Conservation (phyloP, 1,284 basidiomycete species). For the Cutaneotrichosporon sp. region DNA sequence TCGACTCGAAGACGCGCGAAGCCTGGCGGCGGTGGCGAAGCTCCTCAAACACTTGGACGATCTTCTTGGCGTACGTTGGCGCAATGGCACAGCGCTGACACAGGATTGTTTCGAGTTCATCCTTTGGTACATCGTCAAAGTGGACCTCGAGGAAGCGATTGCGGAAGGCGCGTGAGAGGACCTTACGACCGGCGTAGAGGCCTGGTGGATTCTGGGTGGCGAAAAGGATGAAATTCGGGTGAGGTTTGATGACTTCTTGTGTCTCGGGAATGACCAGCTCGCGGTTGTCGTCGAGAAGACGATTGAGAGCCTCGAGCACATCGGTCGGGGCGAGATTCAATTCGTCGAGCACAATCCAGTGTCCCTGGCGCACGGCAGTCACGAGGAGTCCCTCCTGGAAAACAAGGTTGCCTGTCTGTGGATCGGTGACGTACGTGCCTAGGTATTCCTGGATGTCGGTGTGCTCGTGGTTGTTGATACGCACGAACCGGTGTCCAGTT, state of each 20-base stretch:
- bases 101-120: conserved; percentile 87
- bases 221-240: conserved; percentile 96
- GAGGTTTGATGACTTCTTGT: conserved; percentile 87
- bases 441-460: conserved; percentile 99
- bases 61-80: conserved; percentile 83
- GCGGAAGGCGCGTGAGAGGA: conserved; percentile 91
- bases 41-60: conserved; percentile 89
- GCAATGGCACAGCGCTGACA: conserved; percentile 84
- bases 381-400: conserved; percentile 94
- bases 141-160: conserved; percentile 99
- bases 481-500: conserved; percentile 92
- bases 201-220: conserved; percentile 98
- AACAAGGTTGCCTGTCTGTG: conserved; percentile 81
- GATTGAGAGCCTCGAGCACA: conserved; percentile 94
- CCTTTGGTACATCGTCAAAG: conserved; percentile 93
- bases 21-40: conserved; percentile 87
- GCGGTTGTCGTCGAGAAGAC: conserved; percentile 94
- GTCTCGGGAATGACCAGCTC: conserved; percentile 96
- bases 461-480: conserved; percentile 99
- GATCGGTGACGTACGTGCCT: conserved; percentile 93
- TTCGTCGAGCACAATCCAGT: conserved; percentile 99
- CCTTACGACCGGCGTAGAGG: conserved; percentile 92
- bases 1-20: conserved; percentile 92
- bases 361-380: conserved; percentile 81
- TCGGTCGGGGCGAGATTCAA: conserved; percentile 97